Evolutionary conservation across 345 rosid species (phyloP).

Genomic region (Tarenaya hassleriana): DNA sequence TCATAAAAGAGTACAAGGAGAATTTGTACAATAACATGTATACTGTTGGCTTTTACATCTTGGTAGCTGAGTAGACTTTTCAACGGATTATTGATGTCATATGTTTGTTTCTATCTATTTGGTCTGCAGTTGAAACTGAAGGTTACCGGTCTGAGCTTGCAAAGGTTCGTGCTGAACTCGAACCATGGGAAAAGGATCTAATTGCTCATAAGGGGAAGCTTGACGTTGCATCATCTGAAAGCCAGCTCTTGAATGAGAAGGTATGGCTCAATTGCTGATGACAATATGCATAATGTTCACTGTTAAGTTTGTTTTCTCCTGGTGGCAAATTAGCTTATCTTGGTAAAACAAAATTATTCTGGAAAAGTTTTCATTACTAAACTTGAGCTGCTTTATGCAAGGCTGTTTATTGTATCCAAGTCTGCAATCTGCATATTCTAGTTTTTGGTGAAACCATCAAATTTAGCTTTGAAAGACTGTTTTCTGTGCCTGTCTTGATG

Average conservation of each 20-base stretch:
- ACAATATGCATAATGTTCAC: background rate
- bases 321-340: slow-evolving; percentile 13
- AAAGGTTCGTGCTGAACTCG: slow-evolving; percentile 72
- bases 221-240: slow-evolving; percentile 81
- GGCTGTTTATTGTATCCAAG: slow-evolving; percentile 2
- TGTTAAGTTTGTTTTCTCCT: slow-evolving; percentile 10
- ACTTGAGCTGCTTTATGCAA: slow-evolving; percentile 13
- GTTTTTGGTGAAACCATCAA: slow-evolving; percentile 4
- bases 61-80: background rate
- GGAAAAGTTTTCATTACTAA: background rate
- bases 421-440: slow-evolving; percentile 4
- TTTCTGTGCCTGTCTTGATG: slow-evolving; percentile 10
- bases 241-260: slow-evolving; percentile 75
- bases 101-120: slow-evolving; percentile 17
- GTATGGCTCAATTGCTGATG: slow-evolving; percentile 31
- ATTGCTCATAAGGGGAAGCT: slow-evolving; percentile 85
- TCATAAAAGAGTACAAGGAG: too few species aligned
- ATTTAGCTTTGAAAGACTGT: background rate
- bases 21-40: too few species aligned
- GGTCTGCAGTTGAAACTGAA: slow-evolving; percentile 76
- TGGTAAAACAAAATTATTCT: background rate
- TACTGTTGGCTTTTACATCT: too few species aligned
- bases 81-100: slow-evolving; percentile 7
- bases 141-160: slow-evolving; percentile 66
- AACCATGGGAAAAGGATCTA: slow-evolving; percentile 90